Evolutionary conservation across 2,329 filamentous ascomycete species (phyloP), one percentile per base, ranked within the genome.

Genomic region (Fusarium marasasianum): DNA sequence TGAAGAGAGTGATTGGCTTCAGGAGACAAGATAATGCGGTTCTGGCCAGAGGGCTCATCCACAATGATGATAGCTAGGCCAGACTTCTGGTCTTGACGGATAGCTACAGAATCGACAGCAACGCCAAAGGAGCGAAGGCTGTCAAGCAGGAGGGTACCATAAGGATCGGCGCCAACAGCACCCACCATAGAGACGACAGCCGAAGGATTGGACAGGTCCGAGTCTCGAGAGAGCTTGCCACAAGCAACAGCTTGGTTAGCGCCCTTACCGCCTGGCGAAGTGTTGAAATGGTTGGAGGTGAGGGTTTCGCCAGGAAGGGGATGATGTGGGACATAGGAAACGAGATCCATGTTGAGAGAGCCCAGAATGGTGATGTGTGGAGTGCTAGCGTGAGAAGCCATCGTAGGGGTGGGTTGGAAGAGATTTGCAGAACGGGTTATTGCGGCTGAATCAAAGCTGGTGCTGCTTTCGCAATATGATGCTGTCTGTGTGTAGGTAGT

Each of bases 201-300:
- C 24, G 78, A 71, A 9, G 83, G 77, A 38, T 87, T 80, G 53
- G 79, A 67, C 60, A 81, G 74, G 68, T 80, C 68, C 38, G 80
- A 76, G 35, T 87, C 79, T 54, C 92, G 89, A 2, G 94, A 96
- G 57, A 97, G 89, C 72, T 96, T 93, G 57, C 92, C 93, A 83
- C 93, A 95, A 31, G 95, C 94, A 63, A 98, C 93, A 68, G 95
- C 95, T 85, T 98, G 96, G 86, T 98, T 98, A 69, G 95, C 95
- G 73, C 96, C 96, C 85, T 99, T 99, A 65, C 96, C 96, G 78
- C 96, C 96, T 37, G 93, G 92, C 48, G 93, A 95, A 41, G 92
- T 94, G 79, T 88, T 88, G 84, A 97, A 97, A 26, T 90, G 91
- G 74, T 86, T 91, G 54, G 94, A 90, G 6, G 93, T 95, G 58